phyloP scores from a whole-genome alignment of 1,284 basidiomycete genomes.

The Exobasidium cylindrosporum region DNA sequence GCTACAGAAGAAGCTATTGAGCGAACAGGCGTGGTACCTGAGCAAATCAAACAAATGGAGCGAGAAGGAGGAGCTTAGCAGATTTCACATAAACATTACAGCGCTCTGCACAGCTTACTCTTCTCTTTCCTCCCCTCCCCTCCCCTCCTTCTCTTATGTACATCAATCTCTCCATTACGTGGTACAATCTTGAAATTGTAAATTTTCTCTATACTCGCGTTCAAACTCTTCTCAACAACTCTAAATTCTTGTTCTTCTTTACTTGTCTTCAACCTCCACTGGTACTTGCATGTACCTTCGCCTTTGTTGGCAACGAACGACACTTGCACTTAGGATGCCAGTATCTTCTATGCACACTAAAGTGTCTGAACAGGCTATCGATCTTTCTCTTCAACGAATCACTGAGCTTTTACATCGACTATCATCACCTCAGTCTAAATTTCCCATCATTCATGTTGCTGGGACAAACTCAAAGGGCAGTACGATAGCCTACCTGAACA shows the following conservation, averaged over 20 bases:
- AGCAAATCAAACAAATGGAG: constrained; percentile 6
- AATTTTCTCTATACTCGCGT: too few relatives aligned
- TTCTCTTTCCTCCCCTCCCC: neutral
- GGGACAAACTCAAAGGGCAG: constrained; percentile 98
- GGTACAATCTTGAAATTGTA: neutral
- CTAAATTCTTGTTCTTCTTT: too few relatives aligned
- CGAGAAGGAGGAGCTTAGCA: neutral
- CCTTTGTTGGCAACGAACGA: too few relatives aligned
- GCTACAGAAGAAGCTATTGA: constrained; percentile 20
- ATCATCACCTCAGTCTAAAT: constrained; percentile 62
- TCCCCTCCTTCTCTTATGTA: neutral
- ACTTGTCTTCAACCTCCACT: too few relatives aligned
- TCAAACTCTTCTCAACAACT: too few relatives aligned
- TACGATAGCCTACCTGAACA: constrained; percentile 77
- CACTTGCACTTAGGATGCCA: neutral
- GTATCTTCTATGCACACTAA: neutral
- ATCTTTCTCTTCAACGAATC: constrained; percentile 74
- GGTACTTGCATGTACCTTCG: neutral
- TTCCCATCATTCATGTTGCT: constrained; percentile 85
- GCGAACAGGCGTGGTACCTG: constrained; percentile 12
- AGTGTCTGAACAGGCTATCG: constrained; percentile 59
- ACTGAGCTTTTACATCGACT: constrained; percentile 63
- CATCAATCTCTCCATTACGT: neutral
- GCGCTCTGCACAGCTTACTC: too few relatives aligned
- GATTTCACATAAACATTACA: too few relatives aligned